These are phyloP conservation scores for Casuarina equisetifolia DNA, from an alignment of 306 rosid species.

Conservation along the genomic window DNA sequence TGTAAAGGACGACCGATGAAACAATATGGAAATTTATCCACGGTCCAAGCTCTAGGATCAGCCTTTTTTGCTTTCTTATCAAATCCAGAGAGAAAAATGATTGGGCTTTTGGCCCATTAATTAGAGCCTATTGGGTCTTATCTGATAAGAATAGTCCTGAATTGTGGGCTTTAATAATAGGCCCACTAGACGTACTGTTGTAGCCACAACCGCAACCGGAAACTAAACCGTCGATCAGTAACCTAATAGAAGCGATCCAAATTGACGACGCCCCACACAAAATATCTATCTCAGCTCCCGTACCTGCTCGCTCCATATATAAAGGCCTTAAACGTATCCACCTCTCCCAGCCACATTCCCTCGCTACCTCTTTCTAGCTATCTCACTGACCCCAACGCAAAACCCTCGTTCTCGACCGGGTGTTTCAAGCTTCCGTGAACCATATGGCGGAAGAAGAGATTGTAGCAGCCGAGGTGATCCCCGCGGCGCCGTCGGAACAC, in stretches of 20 bases:
- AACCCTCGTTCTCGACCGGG: not conserved
- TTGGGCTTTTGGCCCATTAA: too few species aligned
- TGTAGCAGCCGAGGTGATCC: conserved; percentile 40
- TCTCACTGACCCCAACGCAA: not conserved
- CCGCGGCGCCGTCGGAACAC: conserved; percentile 54
- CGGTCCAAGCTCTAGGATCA: too few species aligned
- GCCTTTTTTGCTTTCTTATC: too few species aligned
- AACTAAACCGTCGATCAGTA: not conserved
- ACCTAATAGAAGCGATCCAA: not conserved
- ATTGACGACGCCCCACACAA: not conserved
- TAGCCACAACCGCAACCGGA: too few species aligned
- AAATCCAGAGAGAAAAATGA: too few species aligned
- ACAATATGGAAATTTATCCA: too few species aligned
- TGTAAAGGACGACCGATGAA: too few species aligned
- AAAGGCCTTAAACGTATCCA: conserved; percentile 2
- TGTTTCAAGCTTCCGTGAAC: not conserved
- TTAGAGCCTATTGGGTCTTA: too few species aligned
- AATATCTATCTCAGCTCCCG: not conserved
- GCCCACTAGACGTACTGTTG: too few species aligned
- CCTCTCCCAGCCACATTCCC: not conserved
- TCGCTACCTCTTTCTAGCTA: not conserved
- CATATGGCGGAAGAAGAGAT: conserved; percentile 84
- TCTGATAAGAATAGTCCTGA: too few species aligned
- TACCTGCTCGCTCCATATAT: not conserved
- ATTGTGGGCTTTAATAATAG: too few species aligned